phyloP scores from a whole-genome alignment of 768 basidiomycete genomes.

The Leccinum barrowsii region DNA sequence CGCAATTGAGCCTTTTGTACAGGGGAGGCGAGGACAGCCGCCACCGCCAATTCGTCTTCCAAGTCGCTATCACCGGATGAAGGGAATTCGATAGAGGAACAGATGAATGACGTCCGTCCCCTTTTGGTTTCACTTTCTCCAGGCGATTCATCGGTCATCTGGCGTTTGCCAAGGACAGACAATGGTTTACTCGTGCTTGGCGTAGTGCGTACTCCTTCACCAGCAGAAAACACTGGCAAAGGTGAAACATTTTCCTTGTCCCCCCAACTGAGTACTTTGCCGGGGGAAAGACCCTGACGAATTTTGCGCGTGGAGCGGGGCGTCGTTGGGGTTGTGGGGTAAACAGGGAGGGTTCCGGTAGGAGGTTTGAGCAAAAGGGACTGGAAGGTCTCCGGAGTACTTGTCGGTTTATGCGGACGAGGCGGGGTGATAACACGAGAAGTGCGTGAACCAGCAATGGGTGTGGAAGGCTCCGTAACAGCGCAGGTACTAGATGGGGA shows the following conservation, averaged over 20 bases:
- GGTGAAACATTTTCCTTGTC: slow-evolving; percentile 66
- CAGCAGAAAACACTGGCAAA: slow-evolving; percentile 33
- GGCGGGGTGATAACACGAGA: slow-evolving; percentile 31
- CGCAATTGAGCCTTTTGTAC: slow-evolving; percentile 7
- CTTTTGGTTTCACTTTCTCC: slow-evolving; percentile 25
- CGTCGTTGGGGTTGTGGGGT: slow-evolving; percentile 29
- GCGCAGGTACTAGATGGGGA: slow-evolving; percentile 3
- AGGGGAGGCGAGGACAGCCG: slow-evolving; percentile 21
- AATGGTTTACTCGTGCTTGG: slow-evolving; percentile 25
- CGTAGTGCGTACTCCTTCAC: slow-evolving; percentile 43
- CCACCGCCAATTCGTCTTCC: slow-evolving; percentile 31
- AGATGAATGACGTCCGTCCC: slow-evolving; percentile 29
- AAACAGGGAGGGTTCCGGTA: slow-evolving; percentile 24
- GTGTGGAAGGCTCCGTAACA: slow-evolving; percentile 27
- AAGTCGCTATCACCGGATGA: slow-evolving; percentile 22
- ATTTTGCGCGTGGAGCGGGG: slow-evolving; percentile 27
- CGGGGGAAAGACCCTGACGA: slow-evolving; percentile 30
- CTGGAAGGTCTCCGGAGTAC: slow-evolving; percentile 31
- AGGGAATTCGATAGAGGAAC: slow-evolving; percentile 31
- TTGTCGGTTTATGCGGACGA: slow-evolving; percentile 35
- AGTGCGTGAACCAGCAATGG: slow-evolving; percentile 15
- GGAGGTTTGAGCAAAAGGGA: slow-evolving; percentile 28
- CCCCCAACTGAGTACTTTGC: slow-evolving; percentile 35
- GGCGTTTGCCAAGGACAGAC: slow-evolving; percentile 44
- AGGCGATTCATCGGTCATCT: slow-evolving; percentile 34